phyloP scores from a whole-genome alignment of 345 rosid species.

The Syzygium aqueum region DNA sequence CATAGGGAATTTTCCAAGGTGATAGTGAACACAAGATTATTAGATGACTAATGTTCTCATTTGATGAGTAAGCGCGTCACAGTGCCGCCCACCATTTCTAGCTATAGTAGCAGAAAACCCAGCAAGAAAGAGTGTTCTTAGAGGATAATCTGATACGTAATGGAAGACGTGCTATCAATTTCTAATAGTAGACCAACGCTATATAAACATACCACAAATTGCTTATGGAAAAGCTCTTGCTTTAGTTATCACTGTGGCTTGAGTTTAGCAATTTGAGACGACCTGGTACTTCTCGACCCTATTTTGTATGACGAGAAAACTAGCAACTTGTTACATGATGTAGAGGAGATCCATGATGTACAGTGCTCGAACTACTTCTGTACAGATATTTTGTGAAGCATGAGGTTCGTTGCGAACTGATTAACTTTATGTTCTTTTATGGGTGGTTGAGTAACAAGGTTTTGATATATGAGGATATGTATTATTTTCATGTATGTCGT shows the following conservation, averaged over 20 bases:
- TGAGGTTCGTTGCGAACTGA: neutral
- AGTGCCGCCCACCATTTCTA: neutral
- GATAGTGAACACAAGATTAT: neutral
- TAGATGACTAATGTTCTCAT: neutral
- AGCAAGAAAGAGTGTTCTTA: neutral
- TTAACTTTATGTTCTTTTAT: neutral
- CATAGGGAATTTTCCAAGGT: neutral
- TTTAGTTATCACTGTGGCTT: neutral
- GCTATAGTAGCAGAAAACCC: neutral
- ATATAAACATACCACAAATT: neutral
- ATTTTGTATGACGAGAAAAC: neutral
- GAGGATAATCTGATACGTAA: neutral
- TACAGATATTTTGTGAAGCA: neutral
- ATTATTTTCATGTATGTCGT: neutral
- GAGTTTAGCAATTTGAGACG: neutral
- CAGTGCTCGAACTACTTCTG: rapidly evolving
- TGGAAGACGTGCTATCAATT: neutral
- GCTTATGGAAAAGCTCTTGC: neutral
- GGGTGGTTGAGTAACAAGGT: neutral
- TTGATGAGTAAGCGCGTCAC: neutral
- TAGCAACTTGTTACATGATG: neutral
- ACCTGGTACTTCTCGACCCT: neutral
- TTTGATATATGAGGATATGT: neutral
- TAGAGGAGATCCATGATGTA: neutral
- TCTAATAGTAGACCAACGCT: neutral